A percentile compares a stretch with the other conserved stretches of the same genome.
Conservation (phyloP, 176 grass and related monocot species). For the Bolboschoenus planiculmis region DNA sequence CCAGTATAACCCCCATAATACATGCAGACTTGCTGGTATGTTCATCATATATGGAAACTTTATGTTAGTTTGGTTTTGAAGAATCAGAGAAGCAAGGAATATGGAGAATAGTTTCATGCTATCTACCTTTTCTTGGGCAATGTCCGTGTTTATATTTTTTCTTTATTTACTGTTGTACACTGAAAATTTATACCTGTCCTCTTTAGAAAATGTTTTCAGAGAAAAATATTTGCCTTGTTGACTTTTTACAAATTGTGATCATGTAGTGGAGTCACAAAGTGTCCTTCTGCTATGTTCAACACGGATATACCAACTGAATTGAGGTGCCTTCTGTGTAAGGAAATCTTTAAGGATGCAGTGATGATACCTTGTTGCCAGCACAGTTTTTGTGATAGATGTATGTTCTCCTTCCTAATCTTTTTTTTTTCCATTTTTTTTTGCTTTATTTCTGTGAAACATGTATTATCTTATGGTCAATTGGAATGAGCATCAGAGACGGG, state of each 20-base stretch:
- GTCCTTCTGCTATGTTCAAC: constrained; percentile 11
- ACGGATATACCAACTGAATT: constrained; percentile 34
- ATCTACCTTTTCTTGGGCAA: background rate
- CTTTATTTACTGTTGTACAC: background rate
- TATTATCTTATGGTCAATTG: background rate
- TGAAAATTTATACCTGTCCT: background rate
- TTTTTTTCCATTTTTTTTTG: background rate
- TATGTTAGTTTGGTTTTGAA: background rate
- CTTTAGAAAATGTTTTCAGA: background rate
- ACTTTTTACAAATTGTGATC: constrained; percentile 7
- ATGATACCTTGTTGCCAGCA: constrained; percentile 57
- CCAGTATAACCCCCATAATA: background rate
- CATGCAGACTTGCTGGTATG: background rate
- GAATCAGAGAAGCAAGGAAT: background rate
- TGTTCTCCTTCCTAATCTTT: background rate
- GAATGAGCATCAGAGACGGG: background rate
- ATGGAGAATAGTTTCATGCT: background rate
- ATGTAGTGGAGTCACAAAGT: constrained; percentile 10
- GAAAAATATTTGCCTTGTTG: background rate
- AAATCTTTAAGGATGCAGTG: constrained; percentile 38
- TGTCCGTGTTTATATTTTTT: background rate
- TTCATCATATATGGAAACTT: background rate
- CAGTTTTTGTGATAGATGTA: constrained; percentile 47
- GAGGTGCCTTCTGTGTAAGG: constrained; percentile 40
- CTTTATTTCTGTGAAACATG: background rate